Conservation (phyloP, 192 early-diverging fungal genomes). For the Coemansia sp. region DNA sequence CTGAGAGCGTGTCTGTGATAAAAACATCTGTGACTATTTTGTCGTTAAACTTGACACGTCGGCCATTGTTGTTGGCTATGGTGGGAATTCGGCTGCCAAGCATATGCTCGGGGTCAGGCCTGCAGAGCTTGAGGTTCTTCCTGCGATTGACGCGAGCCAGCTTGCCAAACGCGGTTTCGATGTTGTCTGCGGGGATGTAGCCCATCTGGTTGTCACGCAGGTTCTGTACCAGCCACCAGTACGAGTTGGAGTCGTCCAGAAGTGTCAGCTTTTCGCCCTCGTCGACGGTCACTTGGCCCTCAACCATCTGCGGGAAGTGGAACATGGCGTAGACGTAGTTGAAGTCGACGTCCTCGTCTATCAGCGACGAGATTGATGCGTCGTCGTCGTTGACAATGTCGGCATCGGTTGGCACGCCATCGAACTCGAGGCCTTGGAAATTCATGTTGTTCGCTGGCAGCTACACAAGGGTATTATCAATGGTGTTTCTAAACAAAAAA, state of each 20-base stretch:
- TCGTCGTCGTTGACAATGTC: conserved; percentile 37
- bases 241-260: conserved; percentile 75
- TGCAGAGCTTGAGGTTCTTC: conserved; percentile 59
- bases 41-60: conserved; percentile 38
- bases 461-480: no score
- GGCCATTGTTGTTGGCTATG: conserved; percentile 24
- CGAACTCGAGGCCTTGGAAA: conserved; percentile 50
- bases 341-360: conserved; percentile 62
- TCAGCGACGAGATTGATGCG: conserved; percentile 38
- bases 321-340: conserved; percentile 68
- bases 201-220: conserved; percentile 65
- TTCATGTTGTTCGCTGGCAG: conserved; percentile 27
- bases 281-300: conserved; percentile 72
- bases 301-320: conserved; percentile 74
- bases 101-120: conserved; percentile 45
- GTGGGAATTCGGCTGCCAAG: conserved; percentile 20
- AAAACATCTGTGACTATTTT: conserved; percentile 43
- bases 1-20: conserved; percentile 28
- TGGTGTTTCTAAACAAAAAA: neutral
- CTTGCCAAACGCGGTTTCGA: conserved; percentile 63
- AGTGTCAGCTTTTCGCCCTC: conserved; percentile 71
- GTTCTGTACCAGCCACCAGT: conserved; percentile 70
- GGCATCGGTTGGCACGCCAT: conserved; percentile 44
- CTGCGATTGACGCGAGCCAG: conserved; percentile 69
- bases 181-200: conserved; percentile 78